Base-by-base conservation (phyloP, 139 green algal genomes). In the Pseudopediastrum boryanum region DNA sequence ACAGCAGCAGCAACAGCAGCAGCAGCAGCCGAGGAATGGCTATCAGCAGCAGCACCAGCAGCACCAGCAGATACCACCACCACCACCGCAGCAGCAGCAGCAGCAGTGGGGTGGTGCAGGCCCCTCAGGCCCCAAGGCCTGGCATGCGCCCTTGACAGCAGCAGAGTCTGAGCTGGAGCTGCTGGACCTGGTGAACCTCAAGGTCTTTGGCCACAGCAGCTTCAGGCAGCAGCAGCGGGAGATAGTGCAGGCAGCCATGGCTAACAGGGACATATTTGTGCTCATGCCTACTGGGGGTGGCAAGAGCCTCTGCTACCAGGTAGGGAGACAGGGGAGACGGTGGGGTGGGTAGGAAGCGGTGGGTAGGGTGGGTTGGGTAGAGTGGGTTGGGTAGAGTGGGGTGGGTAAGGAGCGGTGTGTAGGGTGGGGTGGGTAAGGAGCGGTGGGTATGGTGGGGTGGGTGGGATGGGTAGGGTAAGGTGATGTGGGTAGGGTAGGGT, bases 211-310 rank as follows among this genome's bases (percentile, higher is more conserved):
- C 3, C 77, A 82, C 77, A 4, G 35, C 27, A n/a, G 48, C 4
- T 94, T 91, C 56, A 80, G 89, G 59, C 80, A 48, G 33, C 52
- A 81, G 71, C 91, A 95, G 81, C 77, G 81, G 36, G 83, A 87
- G 23, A 85, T 95, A 35, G 83, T 97, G 8, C 74, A 92, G 54
- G 82, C 91, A 4, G 89, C 92, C 0, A 38, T 97, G 44, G 48
- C 78, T n/a, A 89, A 89, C 1, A 54, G 87, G 63, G 91, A 98
- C 82, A 75, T 80, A 41, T 95, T 99, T 67, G 93, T 98, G 67
- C 86, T 99, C 25, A 98, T 99, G 94, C 94, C 95, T 21, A 98
- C 95, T 0, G 94, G 95, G 2, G 94, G 94, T n/a, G 93, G 90
- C 58, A 95, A 97, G 84, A 93, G 84, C 59, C 72, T 89, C 36